Base-by-base conservation (phyloP, 2,329 filamentous ascomycete genomes). In the Cladosporium oxysporum region DNA sequence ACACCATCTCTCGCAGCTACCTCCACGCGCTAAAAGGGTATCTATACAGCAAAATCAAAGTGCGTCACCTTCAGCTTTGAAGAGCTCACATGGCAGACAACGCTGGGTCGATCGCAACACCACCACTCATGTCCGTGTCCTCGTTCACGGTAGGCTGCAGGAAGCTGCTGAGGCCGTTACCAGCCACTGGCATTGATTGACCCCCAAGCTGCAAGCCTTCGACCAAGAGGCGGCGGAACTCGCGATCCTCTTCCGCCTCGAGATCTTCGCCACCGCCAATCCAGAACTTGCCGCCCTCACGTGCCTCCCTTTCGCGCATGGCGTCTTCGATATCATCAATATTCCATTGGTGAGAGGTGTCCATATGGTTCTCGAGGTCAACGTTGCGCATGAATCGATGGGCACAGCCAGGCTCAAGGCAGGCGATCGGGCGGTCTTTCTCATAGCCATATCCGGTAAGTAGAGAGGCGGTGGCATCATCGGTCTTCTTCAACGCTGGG, bases 381-480 rank as follows among this genome's bases (percentile, higher is more conserved):
- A 85, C 84, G 44, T 86, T 83, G 55, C 84, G 81, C 66, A 81
- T 80, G 77, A 89, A 89, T 53, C 82, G 81, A 70, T 82, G 78
- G n/a, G 77, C 75, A 71, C 87, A 90, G 6, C 74, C 74, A 3
- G 76, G 71, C 23, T 83, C 73, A 6, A 85, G 73, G 73, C 87
- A 90, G 1, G 79, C 65, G 31, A 88, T 84, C 18, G 79, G 79
- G 49, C 79, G 81, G 57, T 76, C 81, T 52, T 76, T 79, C 72
- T 83, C 82, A 71, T 88, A 88, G 5, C 84, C 84, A 23, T 80
- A 77, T 7, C 87, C 87, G 0, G 86, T 87, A 23, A 89, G 80
- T 41, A 83, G 37, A 12, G 64, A 58, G 16, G 52, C 31, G 14
- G 41, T 29, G 18, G 31, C 55, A 10, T 63, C 61, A 18, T 57